phyloP scores from a whole-genome alignment of 164 flowering plant species.

The Umbilicus rupestris region DNA sequence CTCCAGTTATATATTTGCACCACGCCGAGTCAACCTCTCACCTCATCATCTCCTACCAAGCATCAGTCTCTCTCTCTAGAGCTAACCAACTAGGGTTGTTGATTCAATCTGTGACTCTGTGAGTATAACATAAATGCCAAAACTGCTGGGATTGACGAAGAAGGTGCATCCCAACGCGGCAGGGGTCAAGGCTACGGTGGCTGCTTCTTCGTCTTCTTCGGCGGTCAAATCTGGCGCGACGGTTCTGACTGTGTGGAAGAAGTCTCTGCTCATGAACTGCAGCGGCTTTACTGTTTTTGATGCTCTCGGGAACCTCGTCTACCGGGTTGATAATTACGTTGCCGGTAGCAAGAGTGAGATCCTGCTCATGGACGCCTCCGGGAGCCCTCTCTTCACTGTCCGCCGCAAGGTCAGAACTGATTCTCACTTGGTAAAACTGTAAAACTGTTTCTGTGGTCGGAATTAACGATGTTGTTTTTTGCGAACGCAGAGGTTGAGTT shows the following conservation, averaged over 20 bases:
- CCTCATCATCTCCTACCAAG: neutral
- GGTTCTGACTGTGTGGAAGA: constrained; percentile 6
- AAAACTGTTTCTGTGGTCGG: too few species aligned
- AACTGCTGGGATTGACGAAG: neutral
- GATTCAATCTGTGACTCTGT: too few species aligned
- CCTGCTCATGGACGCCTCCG: constrained; percentile 9
- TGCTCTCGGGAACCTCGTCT: neutral
- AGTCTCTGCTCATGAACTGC: constrained; percentile 10
- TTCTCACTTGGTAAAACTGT: too few species aligned
- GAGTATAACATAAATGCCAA: neutral
- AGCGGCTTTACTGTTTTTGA: constrained; percentile 9
- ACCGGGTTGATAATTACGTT: constrained; percentile 7
- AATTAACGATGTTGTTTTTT: too few species aligned
- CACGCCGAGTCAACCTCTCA: neutral
- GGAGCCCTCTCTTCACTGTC: constrained; percentile 2
- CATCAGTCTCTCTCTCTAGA: neutral
- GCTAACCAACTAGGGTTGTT: too few species aligned
- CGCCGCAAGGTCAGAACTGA: constrained; percentile 10
- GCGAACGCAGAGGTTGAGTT: neutral
- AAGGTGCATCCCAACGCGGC: constrained; percentile 6
- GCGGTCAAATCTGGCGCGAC: neutral
- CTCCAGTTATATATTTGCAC: neutral
- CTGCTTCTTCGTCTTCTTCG: neutral
- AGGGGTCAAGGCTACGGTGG: neutral
- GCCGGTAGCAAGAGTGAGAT: constrained; percentile 9